phyloP scores from a whole-genome alignment of 768 basidiomycete genomes.

The Rhizopogon vinicolor region DNA sequence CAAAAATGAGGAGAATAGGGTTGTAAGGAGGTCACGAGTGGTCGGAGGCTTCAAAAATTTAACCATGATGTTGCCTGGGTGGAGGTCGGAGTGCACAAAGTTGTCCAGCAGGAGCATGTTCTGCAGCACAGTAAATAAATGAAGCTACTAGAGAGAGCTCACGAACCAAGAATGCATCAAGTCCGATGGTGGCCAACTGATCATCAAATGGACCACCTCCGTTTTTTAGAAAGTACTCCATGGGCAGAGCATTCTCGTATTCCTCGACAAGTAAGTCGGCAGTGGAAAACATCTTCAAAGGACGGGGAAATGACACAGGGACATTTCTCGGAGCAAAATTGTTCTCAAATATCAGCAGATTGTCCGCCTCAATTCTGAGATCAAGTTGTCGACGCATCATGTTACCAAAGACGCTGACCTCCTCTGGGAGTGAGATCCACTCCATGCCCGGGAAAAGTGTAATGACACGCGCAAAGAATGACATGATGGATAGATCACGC shows the following conservation, averaged over 20 bases:
- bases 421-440: slow-evolving; percentile 94
- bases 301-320: slow-evolving; percentile 86
- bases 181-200: slow-evolving; percentile 83
- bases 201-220: slow-evolving; percentile 92
- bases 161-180: slow-evolving; percentile 91
- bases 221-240: slow-evolving; percentile 82
- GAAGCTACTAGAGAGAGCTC: slow-evolving; percentile 1
- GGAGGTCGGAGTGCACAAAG: slow-evolving; percentile 90
- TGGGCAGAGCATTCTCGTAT: slow-evolving; percentile 85
- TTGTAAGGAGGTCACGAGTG: slow-evolving; percentile 57
- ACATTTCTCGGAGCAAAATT: slow-evolving; percentile 81
- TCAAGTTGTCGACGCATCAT: slow-evolving; percentile 98
- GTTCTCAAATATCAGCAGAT: slow-evolving; percentile 77
- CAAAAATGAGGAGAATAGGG: slow-evolving; percentile 54
- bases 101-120: slow-evolving; percentile 98
- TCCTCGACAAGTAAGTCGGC: slow-evolving; percentile 87
- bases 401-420: slow-evolving; percentile 88
- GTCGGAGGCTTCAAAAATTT: slow-evolving; percentile 89
- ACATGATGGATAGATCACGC: slow-evolving; percentile 93
- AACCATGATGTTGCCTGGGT: slow-evolving; percentile 96
- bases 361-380: slow-evolving; percentile 84
- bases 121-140: slow-evolving; percentile 33
- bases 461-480: slow-evolving; percentile 79
- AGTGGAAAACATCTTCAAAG: slow-evolving; percentile 78
- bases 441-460: slow-evolving; percentile 87